Conservation (phyloP, 768 basidiomycete species). For the Clathrus columnatus region DNA sequence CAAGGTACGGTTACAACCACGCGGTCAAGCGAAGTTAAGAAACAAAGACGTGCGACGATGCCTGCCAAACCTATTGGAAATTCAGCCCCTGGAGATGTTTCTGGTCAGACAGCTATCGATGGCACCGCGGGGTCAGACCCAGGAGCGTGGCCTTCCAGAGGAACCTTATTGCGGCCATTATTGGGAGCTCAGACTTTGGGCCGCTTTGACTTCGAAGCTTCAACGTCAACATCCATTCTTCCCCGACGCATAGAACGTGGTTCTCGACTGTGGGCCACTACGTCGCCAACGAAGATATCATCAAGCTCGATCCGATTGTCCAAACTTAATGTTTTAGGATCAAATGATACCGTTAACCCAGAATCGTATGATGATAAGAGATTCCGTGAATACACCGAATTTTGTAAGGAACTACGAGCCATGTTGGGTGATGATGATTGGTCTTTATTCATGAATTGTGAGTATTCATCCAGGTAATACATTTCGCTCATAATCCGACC, state of each 20-base stretch:
- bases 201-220: constrained; percentile 5
- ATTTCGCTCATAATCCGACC: neutral
- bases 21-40: neutral
- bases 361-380: neutral
- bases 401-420: constrained; percentile 3
- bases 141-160: neutral
- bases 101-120: neutral
- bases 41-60: neutral
- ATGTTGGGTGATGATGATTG: constrained; percentile 6
- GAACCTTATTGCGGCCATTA: neutral
- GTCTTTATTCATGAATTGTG: constrained; percentile 8
- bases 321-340: neutral
- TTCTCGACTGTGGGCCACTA: neutral
- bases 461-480: neutral
- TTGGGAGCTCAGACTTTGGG: constrained; percentile 1
- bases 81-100: neutral
- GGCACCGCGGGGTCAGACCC: neutral
- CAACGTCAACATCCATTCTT: neutral
- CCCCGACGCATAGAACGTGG: neutral
- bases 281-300: too few relatives aligned
- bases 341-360: neutral
- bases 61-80: too few relatives aligned
- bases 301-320: neutral
- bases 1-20: neutral
- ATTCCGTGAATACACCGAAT: neutral